Base-by-base conservation (phyloP, 1,139 yeast genomes). In the Diutina pseudorugosa region DNA sequence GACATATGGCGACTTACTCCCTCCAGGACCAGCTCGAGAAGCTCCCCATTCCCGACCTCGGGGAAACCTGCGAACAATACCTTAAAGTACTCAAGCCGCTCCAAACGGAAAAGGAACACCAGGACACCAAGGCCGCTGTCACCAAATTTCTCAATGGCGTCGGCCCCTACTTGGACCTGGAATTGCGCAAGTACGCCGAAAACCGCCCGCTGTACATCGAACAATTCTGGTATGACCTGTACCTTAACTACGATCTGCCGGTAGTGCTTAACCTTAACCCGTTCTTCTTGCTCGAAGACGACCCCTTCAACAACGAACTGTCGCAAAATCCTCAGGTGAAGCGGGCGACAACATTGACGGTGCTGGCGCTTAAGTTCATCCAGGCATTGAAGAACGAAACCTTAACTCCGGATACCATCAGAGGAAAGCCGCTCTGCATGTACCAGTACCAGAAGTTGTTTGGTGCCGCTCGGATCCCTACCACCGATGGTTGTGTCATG, bases 161-260 rank as follows among this genome's bases (percentile, higher is more conserved):
- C 14, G 89, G 91, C 5, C 76, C 80, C 33, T 72, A 77, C 54
- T 73, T 89, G 58, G 88, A 85, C 58, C 70, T 77, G 40, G 82
- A 81, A 60, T 74, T 88, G 51, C 69, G 81, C 51, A 78, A 78
- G 53, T 87, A 85, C 60, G 75, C 88, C 11, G 72, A 78, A 54
- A 68, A 79, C 19, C 72, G 90, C 59, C 80, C 86, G 53, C 83
- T 94, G 9, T 89, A 85, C 66, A 89, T 89, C 57, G 96, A 89
- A 66, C 95, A 89, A 65, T 89, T 89, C 65, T 89, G 96, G 96
- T 88, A 82, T 65, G 96, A 89, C 63, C 81, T 95, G 2, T 89
- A 89, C 65, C 73, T 89, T 57, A 83, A 83, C 65, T 86, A 86
- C 64, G 96, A 89, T 66, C 85, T 89, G 25, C 95, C 91, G 0